Evolutionary conservation across 2,329 filamentous ascomycete species (phyloP), one percentile per base, ranked within the genome.

Genomic region (Stromatinia cepivora): DNA sequence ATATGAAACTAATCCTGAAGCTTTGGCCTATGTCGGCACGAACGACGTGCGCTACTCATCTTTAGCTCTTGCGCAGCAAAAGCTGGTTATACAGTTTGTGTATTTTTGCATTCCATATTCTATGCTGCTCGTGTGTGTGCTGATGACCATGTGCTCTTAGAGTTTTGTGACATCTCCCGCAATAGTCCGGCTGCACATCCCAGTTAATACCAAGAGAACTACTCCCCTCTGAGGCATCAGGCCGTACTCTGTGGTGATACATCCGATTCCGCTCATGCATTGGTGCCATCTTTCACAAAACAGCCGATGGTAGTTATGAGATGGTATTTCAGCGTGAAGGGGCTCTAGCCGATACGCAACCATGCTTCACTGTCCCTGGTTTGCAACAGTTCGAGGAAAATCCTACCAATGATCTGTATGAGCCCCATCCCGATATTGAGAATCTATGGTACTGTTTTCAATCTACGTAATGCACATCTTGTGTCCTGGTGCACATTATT

Each of bases 21-120:
- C 34, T 0, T 77, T 84, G 42, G 79, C 81, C 3, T 84, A 82
- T 73, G 79, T 84, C 66, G 82, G 81, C 0, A 20, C 48, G 25
- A 64, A 53, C 17, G 57, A 52, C 17, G 22, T 68, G 3, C 39
- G 57, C 28, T 70, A 52, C 25, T 11, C 17, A 31, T 15, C 34
- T 25, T 20, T 50, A 17, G 13, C 57, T 22, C 10, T 56, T 45
- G 57, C 22, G 57, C 39, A 17, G 10, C 3, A 1, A 57, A 63
- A 22, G 42, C 46, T 31, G 15, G 28, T 4, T 50, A 52, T 10
- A 63, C 4, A 4, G 31, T 63, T 28, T 3, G 57, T 64, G 10
- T 17, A 17, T 36, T 22, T 53, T 45, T 17, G 20, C 34, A 50
- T 39, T 10, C 17, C 1, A 9, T 28, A 4, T 39, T 34, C 0